Evolutionary conservation across 2,329 filamentous ascomycete genomes (phyloP), one percentile per base, ranked within the genome.

Genomic region (Ceratocystis ficicola): DNA sequence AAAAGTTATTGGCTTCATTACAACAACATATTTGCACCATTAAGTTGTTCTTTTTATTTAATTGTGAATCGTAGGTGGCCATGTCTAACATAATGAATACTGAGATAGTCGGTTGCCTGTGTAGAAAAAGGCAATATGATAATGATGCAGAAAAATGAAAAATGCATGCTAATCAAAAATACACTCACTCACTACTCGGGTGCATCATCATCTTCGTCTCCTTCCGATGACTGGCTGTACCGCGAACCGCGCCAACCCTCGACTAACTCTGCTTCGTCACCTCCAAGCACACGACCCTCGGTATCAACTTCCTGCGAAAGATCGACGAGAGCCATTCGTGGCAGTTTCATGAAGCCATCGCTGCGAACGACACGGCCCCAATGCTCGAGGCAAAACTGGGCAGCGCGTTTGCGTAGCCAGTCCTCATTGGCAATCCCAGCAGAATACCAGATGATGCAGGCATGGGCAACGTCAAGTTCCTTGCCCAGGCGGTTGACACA

Each of bases 351-450:
- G 78, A 97, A 99, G 0, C 89, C 92, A 44, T 87, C 82, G 0
- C 92, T 96, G 20, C 94, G 86, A 25, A 97, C 94, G 32, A 99
- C 85, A 60, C 94, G 86, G 64, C 94, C 94, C 91, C 94, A 99
- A 74, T 97, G 90, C 48, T 87, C 88, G 75, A 99, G 84, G 73
- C 91, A 96, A 75, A 95, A 97, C 60, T 81, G 81, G 0, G 92
- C 92, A 0, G 94, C 90, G 64, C 93, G 86, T 71, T 89, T 89
- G 74, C 91, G 89, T 48, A 99, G 81, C 91, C 92, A 96, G 64
- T 95, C 90, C 75, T 99, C 94, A 70, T 87, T 89, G 17, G 94
- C 93, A 15, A 93, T 85, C 6, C 87, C 88, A 1, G 94, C 91
- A 69, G 91, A 90, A 75, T 97, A 92, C 91, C 95, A 99, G 66